These are phyloP conservation scores for Aegilops sharonensis DNA, from an alignment of 176 grass and related monocot genomes.

Conservation along the genomic window DNA sequence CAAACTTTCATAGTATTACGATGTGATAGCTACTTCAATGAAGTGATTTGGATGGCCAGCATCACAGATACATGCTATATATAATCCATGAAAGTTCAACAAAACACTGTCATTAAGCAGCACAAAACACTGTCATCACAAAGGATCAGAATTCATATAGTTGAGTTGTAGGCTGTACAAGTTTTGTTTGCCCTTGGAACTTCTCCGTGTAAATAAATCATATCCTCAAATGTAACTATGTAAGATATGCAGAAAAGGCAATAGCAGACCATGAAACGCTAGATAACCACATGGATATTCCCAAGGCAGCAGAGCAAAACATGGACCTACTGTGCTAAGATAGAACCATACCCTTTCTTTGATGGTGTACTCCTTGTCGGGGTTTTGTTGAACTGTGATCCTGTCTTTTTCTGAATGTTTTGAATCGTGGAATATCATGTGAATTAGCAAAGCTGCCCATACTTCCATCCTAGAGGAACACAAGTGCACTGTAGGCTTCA, in stretches of 20 bases:
- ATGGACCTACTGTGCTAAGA: not conserved
- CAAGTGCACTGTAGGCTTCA: not conserved
- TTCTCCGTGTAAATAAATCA: not conserved
- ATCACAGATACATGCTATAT: not conserved
- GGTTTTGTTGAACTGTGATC: conserved; percentile 43
- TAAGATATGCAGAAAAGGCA: not conserved
- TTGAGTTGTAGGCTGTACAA: not conserved
- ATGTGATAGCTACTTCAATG: not conserved
- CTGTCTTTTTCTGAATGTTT: conserved; percentile 50
- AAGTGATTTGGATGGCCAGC: not conserved
- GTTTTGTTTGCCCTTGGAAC: not conserved
- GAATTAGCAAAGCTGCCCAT: conserved; percentile 48
- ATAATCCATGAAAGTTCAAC: conserved; percentile 3
- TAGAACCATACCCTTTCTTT: conserved; percentile 57
- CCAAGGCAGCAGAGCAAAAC: not conserved
- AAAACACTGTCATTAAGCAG: not conserved
- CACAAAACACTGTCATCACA: not conserved
- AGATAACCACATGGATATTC: not conserved
- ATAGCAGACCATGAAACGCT: not conserved
- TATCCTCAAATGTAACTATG: not conserved
- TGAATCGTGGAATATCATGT: conserved; percentile 46
- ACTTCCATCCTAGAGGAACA: conserved; percentile 60
- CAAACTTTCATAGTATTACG: not conserved
- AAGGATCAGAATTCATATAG: not conserved
- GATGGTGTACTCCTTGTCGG: conserved; percentile 43